phyloP scores from a whole-genome alignment of 1,139 yeast species.

The Suhomyces anneliseae region DNA sequence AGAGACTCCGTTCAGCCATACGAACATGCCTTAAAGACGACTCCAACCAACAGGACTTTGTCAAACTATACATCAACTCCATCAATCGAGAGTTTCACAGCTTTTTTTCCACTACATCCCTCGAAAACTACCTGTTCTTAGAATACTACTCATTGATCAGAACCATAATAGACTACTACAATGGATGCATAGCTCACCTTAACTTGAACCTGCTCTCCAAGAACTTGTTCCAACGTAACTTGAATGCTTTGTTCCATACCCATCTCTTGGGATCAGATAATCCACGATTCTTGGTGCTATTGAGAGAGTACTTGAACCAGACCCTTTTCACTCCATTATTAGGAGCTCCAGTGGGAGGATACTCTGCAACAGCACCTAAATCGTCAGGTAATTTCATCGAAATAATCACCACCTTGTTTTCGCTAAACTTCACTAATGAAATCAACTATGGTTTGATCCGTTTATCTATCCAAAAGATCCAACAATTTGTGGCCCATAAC shows the following conservation, averaged over 20 bases:
- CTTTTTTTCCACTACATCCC: constrained; percentile 7
- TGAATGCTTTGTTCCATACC: constrained; percentile 27
- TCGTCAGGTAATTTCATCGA: constrained; percentile 13
- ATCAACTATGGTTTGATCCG: constrained; percentile 41
- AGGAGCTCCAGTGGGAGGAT: background rate
- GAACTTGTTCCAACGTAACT: constrained; percentile 26
- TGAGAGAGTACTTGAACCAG: constrained; percentile 11
- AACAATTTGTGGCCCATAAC: constrained; percentile 29
- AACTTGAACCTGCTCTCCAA: constrained; percentile 20
- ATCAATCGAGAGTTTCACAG: constrained; percentile 17
- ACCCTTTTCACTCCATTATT: constrained; percentile 8
- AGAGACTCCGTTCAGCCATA: constrained; percentile 39
- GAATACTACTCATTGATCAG: constrained; percentile 14
- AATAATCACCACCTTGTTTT: constrained; percentile 19
- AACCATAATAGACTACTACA: constrained; percentile 19
- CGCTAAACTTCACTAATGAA: constrained; percentile 34
- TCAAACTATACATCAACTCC: constrained; percentile 38
- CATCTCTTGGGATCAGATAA: constrained; percentile 12
- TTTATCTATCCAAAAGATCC: constrained; percentile 42
- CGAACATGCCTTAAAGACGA: constrained; percentile 40
- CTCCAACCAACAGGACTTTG: constrained; percentile 33
- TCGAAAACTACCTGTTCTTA: constrained; percentile 9
- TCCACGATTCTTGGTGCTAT: constrained; percentile 6
- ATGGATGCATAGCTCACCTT: constrained; percentile 20
- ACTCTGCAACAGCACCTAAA: background rate